Evolutionary conservation across 2,329 filamentous ascomycete species (phyloP), one percentile per base, ranked within the genome.

Genomic region (Microcyclosporella mali): DNA sequence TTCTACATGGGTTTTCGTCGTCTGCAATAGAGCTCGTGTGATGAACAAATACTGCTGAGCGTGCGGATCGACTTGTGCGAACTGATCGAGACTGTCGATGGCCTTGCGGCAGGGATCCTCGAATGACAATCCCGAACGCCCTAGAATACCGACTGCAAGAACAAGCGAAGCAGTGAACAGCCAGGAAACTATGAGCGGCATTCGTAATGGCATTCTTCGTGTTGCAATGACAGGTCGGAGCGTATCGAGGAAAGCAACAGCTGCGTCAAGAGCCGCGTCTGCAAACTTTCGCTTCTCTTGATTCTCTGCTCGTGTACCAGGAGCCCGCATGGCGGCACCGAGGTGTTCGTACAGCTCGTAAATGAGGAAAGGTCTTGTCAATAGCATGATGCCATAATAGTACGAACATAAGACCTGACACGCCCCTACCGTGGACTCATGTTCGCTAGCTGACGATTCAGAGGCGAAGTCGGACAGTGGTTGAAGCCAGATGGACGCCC

Each of bases 351-450:
- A 72, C 1, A 74, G 62, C 37, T 73, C 69, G 50, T 72, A 75
- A 18, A 74, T 69, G 9, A 76, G 60, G 42, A 76, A 76, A 1
- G 73, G 73, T n/a, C 72, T 61, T 6, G 73, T 74, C 3, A 75
- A 56, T 3, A 76, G 60, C 56, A 75, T 74, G 33, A 76, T 74
- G 1, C 70, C 72, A 61, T 73, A 76, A 52, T 74, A 74, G 44
- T 75, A 76, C 2, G 72, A 67, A 25, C 69, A 69, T 11, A 75
- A 64, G 1, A 71, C 65, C 32, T 74, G 72, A n/a, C 70, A 71
- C 4, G 71, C 68, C 2, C 70, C 70, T 6, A 73, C 54, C 3
- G 35, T 29, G 11, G 8, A 33, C 12, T 44, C 41, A 12, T 38
- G 27, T 4, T 16, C 15, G 16, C 15, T 6, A 6, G n/a, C 6